These are phyloP conservation scores for Aureobasidium sp. DNA, from an alignment of 2,329 filamentous ascomycete species.

Conservation along the genomic window DNA sequence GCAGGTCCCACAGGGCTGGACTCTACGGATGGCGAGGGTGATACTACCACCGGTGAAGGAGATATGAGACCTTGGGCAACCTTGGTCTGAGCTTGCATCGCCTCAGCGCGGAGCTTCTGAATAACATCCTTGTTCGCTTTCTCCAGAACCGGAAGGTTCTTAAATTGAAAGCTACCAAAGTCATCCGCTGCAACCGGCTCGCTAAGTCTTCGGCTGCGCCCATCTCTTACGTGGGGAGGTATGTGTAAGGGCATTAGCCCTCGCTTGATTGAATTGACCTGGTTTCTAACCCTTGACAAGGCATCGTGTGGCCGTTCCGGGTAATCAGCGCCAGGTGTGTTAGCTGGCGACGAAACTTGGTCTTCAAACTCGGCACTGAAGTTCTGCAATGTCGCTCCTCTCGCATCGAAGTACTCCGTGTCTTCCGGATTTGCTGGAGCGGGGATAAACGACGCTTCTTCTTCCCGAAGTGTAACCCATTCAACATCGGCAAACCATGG, in stretches of 20 bases:
- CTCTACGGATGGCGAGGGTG: constrained; percentile 63
- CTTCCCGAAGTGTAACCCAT: constrained; percentile 87
- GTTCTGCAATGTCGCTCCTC: constrained; percentile 83
- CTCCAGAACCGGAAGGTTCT: constrained; percentile 91
- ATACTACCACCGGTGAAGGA: constrained; percentile 33
- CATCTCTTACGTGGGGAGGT: constrained; percentile 88
- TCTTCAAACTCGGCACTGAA: constrained; percentile 95
- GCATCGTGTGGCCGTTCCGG: constrained; percentile 90
- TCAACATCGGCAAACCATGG: constrained; percentile 81
- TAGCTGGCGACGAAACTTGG: constrained; percentile 65
- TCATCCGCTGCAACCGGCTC: constrained; percentile 86
- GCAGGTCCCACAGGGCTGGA: constrained; percentile 77
- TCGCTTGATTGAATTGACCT: constrained; percentile 79
- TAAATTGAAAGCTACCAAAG: constrained; percentile 94
- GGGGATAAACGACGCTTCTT: constrained; percentile 92
- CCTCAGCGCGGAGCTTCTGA: constrained; percentile 87
- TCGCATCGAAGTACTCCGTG: constrained; percentile 92
- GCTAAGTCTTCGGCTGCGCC: constrained; percentile 78
- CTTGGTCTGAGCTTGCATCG: constrained; percentile 63
- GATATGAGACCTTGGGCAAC: constrained; percentile 36
- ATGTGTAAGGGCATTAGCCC: constrained; percentile 94
- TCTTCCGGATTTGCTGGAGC: constrained; percentile 90
- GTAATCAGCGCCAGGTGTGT: constrained; percentile 67
- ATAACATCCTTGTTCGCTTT: constrained; percentile 99
- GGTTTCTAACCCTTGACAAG: constrained; percentile 77